Base-by-base conservation (phyloP, 1,284 basidiomycete species). In the Sanghuangporus sanghuang region DNA sequence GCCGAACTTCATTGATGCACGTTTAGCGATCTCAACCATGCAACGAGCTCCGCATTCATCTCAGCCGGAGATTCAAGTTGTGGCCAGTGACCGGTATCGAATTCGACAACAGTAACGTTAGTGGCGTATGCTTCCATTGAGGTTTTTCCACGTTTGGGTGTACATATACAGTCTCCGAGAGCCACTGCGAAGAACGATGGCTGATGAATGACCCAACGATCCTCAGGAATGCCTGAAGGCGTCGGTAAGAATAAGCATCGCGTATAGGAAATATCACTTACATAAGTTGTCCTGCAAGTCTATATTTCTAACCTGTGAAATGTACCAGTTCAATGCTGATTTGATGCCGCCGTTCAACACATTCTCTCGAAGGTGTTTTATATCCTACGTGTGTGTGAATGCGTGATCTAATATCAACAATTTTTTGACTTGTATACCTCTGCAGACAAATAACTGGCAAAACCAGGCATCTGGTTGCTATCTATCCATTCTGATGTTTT, bases 311-410 rank as follows among this genome's bases (percentile, higher is more conserved):
- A 74, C 12, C 55, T 59, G 63, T 55, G 57, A 65, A 36, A 39
- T 68, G 64, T 74, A 74, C 73, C 73, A 74, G 57, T 69, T 74
- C 52, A 76, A 66, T 44, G 73, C 71, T 49, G 74, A 73, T 8
- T 21, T 36, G 44, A 76, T 59, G 14, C 73, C 73, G 7, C 74
- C 74, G 14, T 63, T 59, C 21, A 65, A 59, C 9, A 74, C 63
- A 6, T 71, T 69, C 8, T 66, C 38, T 40, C 64, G 67, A 48
- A 70, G 68, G 32, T 64, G 66, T 8, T 71, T 69, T 48, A 73
- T 71, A 58, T 73, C 69, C 75, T 74, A 61, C n/a, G n/a, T n/a
- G n/a, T 42, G 57, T 21, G 21, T 62, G 18, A 16, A 21, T 40
- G 18, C n/a, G n/a, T 14, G 12, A 12, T 1, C 8, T 12, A 39